A percentile compares a stretch with the other conserved stretches of the same genome.
These are phyloP conservation scores for Aspergillus costaricaensis DNA, from an alignment of 2,329 filamentous ascomycete genomes.

Conservation along the genomic window DNA sequence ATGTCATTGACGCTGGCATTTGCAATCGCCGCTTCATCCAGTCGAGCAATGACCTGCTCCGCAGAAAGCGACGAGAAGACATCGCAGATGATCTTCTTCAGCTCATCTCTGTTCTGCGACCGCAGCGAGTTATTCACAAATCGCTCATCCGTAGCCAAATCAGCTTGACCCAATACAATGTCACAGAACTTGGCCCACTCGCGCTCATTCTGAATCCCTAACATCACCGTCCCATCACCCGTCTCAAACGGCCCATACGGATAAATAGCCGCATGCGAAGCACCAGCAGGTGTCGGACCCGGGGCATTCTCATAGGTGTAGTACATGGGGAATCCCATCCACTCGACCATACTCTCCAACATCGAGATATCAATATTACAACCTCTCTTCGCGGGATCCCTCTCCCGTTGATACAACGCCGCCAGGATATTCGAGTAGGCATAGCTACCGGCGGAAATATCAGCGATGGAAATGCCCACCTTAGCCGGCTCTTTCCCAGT, in stretches of 20 bases:
- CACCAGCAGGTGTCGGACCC: slow-evolving; percentile 50
- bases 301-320: slow-evolving; percentile 53
- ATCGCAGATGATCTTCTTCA: slow-evolving; percentile 50
- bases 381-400: slow-evolving; percentile 47
- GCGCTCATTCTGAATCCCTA: slow-evolving; percentile 60
- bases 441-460: slow-evolving; percentile 57
- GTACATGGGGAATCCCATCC: slow-evolving; percentile 61
- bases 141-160: slow-evolving; percentile 48
- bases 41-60: slow-evolving; percentile 43
- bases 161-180: slow-evolving; percentile 48
- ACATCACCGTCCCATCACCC: slow-evolving; percentile 54
- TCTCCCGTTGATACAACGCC: slow-evolving; percentile 52
- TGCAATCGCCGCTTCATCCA: slow-evolving; percentile 55
- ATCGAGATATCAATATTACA: slow-evolving; percentile 58
- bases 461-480: slow-evolving; percentile 57
- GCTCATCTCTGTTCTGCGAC: slow-evolving; percentile 49
- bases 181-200: slow-evolving; percentile 56
- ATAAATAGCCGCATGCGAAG: slow-evolving; percentile 58
- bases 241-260: slow-evolving; percentile 59
- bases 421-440: slow-evolving; percentile 56
- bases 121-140: slow-evolving; percentile 53
- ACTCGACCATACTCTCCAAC: slow-evolving; percentile 61
- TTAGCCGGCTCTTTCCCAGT: slow-evolving; percentile 48
- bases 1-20: slow-evolving; percentile 60
- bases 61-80: slow-evolving; percentile 45